Evolutionary conservation across 768 basidiomycete genomes (phyloP), one percentile per base, ranked within the genome.

Genomic region (Boletus reticuloceps): DNA sequence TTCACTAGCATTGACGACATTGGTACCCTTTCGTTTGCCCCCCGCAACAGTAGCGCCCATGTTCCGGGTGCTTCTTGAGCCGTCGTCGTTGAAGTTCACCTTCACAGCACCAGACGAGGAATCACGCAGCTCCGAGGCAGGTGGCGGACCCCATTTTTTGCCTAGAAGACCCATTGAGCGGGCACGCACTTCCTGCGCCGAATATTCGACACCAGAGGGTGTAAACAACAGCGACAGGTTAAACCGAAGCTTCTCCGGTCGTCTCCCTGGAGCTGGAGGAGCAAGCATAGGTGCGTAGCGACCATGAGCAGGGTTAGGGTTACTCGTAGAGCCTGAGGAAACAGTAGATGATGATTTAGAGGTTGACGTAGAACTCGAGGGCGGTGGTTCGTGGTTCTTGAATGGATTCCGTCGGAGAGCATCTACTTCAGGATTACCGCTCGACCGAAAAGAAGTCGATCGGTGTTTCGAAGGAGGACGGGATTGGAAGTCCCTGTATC

Each of bases 91-190:
- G 68, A 88, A 87, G 53, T 85, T 77, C 25, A 84, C 80, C 14
- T 72, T 70, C 7, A 69, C 51, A 11, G 77, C 70, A 1, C 71
- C 70, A 10, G 75, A 71, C 5, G 74, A 70, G 7, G 72, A 63
- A 25, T 68, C 71, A 34, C 65, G 66, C 20, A 72, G 55, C 49
- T 74, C 70, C 10, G 77, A 71, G 11, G 79, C 70, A 6, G 81
- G 76, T 1, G 86, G 85, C 1, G 84, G 82, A 4, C 85, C 84
- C 91, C 91, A 94, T 69, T 87, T 89, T 77, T 92, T 94, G 19
- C 88, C 87, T 10, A 90, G 75, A 14, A 93, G 80, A 29, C 91
- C 91, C 78, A 91, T 87, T 10, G 86, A 86, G 17, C 84, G 82
- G 2, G 91, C 89, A 11, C 91, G 79, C 36, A 85, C 86, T 77